Evolutionary conservation across 1,284 basidiomycete species (phyloP).

Genomic region (Fistulina hepatica): DNA sequence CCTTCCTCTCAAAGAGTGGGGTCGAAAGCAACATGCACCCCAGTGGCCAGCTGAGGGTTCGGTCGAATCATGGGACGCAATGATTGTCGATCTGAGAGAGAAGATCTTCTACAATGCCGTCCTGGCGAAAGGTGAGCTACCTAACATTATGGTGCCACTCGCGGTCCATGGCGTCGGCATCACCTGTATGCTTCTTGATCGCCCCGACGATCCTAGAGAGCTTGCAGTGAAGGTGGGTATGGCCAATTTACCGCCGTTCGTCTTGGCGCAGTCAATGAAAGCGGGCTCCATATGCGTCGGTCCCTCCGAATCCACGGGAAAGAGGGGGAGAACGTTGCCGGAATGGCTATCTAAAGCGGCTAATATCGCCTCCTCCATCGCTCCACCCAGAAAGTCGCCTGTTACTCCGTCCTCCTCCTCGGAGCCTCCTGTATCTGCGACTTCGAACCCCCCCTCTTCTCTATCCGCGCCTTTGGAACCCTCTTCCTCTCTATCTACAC

Average conservation of each 20-base stretch:
- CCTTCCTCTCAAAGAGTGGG: slow-evolving; percentile 6
- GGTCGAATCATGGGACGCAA: no score
- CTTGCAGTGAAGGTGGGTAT: slow-evolving; percentile 14
- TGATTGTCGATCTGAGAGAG: slow-evolving; percentile 13
- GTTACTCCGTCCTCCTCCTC: no score
- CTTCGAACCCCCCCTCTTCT: no score
- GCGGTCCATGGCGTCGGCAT: slow-evolving; percentile 17
- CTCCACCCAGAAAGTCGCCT: no score
- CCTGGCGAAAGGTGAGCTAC: slow-evolving; percentile 9
- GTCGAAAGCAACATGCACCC: slow-evolving; percentile 1
- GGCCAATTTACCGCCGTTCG: slow-evolving; percentile 14
- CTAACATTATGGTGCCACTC: slow-evolving; percentile 14
- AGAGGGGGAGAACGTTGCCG: no score
- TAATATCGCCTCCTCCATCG: no score
- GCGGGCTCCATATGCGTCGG: slow-evolving; percentile 7
- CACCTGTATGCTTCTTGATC: slow-evolving; percentile 17
- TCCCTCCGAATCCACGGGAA: no score
- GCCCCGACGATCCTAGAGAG: slow-evolving; percentile 3
- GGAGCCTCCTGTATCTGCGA: no score
- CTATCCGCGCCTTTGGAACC: no score
- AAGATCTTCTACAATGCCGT: slow-evolving; percentile 8
- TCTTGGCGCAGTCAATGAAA: slow-evolving; percentile 7
- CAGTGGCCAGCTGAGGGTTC: slow-evolving; percentile 1
- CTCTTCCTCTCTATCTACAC: no score
- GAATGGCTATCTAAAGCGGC: no score